phyloP scores from a whole-genome alignment of 106 monocot species.

The Alisma plantagoaquatica region DNA sequence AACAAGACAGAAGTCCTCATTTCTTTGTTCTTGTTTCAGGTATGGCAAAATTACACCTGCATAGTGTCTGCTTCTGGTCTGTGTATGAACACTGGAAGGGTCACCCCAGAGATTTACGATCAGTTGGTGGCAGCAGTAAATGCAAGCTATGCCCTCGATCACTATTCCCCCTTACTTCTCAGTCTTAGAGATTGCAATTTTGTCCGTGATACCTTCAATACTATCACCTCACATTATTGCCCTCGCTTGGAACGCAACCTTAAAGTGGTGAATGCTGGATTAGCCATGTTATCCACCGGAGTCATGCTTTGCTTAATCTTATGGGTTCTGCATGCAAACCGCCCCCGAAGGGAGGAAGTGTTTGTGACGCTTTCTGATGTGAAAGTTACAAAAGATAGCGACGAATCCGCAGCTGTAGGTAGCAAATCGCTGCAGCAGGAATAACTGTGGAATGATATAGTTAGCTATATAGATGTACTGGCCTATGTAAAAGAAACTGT shows the following conservation, averaged over 20 bases:
- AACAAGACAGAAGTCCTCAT: too few relatives aligned
- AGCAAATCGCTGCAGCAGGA: too few relatives aligned
- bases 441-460: too few relatives aligned
- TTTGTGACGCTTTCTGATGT: slow-evolving; percentile 30
- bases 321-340: slow-evolving; percentile 60
- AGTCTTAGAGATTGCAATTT: slow-evolving; percentile 62
- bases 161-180: slow-evolving; percentile 51
- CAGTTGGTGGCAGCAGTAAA: slow-evolving; percentile 49
- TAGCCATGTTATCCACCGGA: slow-evolving; percentile 41
- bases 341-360: slow-evolving; percentile 67
- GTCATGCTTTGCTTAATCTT: slow-evolving; percentile 53
- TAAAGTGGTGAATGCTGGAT: slow-evolving; percentile 32
- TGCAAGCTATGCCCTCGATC: slow-evolving; percentile 60
- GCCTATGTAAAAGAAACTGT: too few relatives aligned
- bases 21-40: slow-evolving; percentile 37
- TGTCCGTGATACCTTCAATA: slow-evolving; percentile 45
- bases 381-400: slow-evolving; percentile 13
- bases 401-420: too few relatives aligned
- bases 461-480: too few relatives aligned
- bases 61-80: slow-evolving; percentile 29
- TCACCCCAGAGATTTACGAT: slow-evolving; percentile 44
- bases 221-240: slow-evolving; percentile 34
- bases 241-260: slow-evolving; percentile 37
- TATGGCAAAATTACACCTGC: slow-evolving; percentile 57
- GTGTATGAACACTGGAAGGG: slow-evolving; percentile 32